Evolutionary conservation across 2,329 filamentous ascomycete species (phyloP), one percentile per base, ranked within the genome.

Genomic region (Claviceps sp.): DNA sequence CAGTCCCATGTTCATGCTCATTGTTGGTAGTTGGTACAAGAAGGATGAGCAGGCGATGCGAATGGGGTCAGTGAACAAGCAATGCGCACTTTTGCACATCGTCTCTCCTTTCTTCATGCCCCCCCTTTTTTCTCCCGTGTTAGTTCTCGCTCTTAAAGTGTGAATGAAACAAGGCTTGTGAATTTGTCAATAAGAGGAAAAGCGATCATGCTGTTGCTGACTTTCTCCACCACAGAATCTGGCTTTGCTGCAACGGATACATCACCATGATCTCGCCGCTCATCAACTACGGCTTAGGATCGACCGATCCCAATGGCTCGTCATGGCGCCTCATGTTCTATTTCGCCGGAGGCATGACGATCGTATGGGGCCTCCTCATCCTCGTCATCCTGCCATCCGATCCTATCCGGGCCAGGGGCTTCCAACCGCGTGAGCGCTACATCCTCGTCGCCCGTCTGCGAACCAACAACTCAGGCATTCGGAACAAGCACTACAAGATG

Each of bases 321-420:
- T 62, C 67, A 30, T 80, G 76, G 76, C 76, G 75, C 70, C 77
- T 77, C 53, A 71, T 80, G 37, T 83, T 80, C 64, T 57, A 81
- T n/a, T 78, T 82, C 53, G 78, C 80, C 58, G 72, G 77, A 0
- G 73, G 75, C 57, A 70, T 81, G 53, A 77, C 77, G 34, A 64
- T 73, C 22, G 60, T 67, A 17, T 80, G 77, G 74, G 78, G 51
- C 0, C 61, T 81, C 5, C 62, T 74, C 2, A 76, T 77, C 10
- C 75, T 76, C 65, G 74, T 78, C 56, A 61, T 79, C 44, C 69
- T 87, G 2, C 77, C 83, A 0, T 80, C 87, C 59, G 71, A 75
- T 2, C 81, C 81, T 0, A 73, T 78, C 41, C 82, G 74, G 0
- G 81, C 82, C 1, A 77, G 74, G 56, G 85, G 82, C 61, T 72